A percentile compares a stretch with the other conserved stretches of the same genome.
Conservation (phyloP, 208 protist genomes). For the Lotmaria passim region DNA sequence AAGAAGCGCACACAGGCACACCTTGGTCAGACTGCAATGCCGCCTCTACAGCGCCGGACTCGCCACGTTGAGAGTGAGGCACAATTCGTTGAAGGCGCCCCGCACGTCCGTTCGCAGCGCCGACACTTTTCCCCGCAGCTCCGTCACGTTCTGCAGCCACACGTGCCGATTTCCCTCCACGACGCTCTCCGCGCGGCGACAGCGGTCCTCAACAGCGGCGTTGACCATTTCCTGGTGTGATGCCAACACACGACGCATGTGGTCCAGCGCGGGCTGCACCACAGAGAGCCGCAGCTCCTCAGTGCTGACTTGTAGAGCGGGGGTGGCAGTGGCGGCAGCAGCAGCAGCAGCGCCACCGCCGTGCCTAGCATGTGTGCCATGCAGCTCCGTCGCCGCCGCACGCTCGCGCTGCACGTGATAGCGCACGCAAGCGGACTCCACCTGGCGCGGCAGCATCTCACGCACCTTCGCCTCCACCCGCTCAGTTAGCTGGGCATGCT, state of each 20-base stretch:
- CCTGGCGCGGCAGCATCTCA: constrained; percentile 29
- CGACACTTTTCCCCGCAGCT: constrained; percentile 55
- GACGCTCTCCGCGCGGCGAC: constrained; percentile 44
- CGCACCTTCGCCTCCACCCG: constrained; percentile 28
- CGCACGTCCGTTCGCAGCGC: constrained; percentile 69
- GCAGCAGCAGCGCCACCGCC: background rate
- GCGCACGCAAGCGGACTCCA: constrained; percentile 32
- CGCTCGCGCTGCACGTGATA: constrained; percentile 36
- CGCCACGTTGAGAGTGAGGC: constrained; percentile 73
- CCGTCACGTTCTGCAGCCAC: constrained; percentile 62
- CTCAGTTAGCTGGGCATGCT: constrained; percentile 12
- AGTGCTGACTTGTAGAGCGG: background rate
- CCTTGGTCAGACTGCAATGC: no score
- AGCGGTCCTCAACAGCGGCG: constrained; percentile 71
- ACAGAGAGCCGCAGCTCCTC: constrained; percentile 49
- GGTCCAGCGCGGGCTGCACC: constrained; percentile 64
- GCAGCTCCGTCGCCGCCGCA: constrained; percentile 2
- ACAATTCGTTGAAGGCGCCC: constrained; percentile 64
- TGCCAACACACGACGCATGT: constrained; percentile 73
- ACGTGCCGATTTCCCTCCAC: constrained; percentile 38
- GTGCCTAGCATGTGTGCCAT: background rate
- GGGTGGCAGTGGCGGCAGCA: background rate
- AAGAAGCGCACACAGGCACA: no score
- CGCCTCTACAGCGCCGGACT: constrained; percentile 56
- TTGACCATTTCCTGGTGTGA: constrained; percentile 78